Base-by-base conservation (phyloP, 179 eudicot genomes). In the Beta corolliflora region DNA sequence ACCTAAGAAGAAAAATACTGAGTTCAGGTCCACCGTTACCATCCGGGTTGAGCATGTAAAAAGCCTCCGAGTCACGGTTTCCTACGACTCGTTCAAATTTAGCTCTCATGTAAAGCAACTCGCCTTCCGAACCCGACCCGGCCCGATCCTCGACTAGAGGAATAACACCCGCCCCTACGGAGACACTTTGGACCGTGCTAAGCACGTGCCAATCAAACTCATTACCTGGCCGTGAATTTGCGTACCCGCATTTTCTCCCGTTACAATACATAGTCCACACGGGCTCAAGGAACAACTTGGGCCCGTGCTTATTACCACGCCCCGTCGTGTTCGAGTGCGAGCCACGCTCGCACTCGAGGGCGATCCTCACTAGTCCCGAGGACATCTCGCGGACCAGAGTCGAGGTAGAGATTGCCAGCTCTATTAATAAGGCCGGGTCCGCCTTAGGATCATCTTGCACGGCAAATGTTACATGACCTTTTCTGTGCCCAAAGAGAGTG, bases 1-100 rank as follows among this genome's bases (percentile, higher is more conserved):
- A 71, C 77, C 99, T 86, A 31, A 95, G 95, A 53, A 95, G 85
- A 79, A 95, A 95, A 31, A 95, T 91, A 68, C 99, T 92, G 75
- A 95, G 93, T 60, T 95, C 99, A 23, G 99, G 99, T 11, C 98
- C 99, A 53, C 97, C 98, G 67, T 84, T 93, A 23, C 95, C 97
- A 63, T 95, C 99, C 3, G 98, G 98, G 81, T 93, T 95, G 87
- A 93, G 73, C 99, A 95, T 95, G 77, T 95, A 95, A 86, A 91
- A 93, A 9, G 98, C 99, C 81, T 95, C 99, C 74, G 99, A 95
- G 89, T 95, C 98, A 75, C 95, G 93, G 44, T 88, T 93, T 14
- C 98, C 98, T 63, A 93, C 95, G 4, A 93, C 98, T 76, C 98
- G 89, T 61, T 95, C 98, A 78, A 93, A 95, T 78, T 82, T 86